phyloP scores from a whole-genome alignment of 2,329 filamentous ascomycete genomes.

The Sphaerulina musiva region DNA sequence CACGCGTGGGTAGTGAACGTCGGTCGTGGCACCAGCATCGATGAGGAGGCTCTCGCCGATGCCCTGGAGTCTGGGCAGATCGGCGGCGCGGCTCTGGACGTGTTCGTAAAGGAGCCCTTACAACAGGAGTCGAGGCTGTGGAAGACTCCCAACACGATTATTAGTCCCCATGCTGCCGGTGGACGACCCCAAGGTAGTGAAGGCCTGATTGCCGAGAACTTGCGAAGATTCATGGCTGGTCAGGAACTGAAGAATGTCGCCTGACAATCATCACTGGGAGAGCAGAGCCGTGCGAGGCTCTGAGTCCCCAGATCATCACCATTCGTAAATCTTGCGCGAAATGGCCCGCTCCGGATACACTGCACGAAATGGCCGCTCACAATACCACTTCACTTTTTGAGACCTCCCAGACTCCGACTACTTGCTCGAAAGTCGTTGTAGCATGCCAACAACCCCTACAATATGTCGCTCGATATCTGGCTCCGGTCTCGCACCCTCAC shows the following conservation, averaged over 20 bases:
- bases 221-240: conserved; percentile 53
- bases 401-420: no score
- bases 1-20: conserved; percentile 66
- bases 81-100: conserved; percentile 48
- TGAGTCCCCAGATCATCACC: background rate
- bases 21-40: conserved; percentile 56
- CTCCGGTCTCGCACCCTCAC: no score
- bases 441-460: no score
- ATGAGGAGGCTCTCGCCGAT: conserved; percentile 44
- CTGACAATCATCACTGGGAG: conserved; percentile 1
- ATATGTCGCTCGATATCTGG: no score
- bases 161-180: conserved; percentile 55
- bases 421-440: no score
- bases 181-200: conserved; percentile 56
- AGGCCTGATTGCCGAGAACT: conserved; percentile 54
- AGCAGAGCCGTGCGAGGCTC: background rate
- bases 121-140: conserved; percentile 42
- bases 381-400: no score
- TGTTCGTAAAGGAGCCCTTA: conserved; percentile 49
- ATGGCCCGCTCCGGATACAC: no score
- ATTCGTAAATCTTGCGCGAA: background rate
- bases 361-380: no score
- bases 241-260: conserved; percentile 53
- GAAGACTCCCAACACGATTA: conserved; percentile 47
- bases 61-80: conserved; percentile 44